phyloP scores from a whole-genome alignment of 441 rosid genomes.

The Biscutella laevigata region DNA sequence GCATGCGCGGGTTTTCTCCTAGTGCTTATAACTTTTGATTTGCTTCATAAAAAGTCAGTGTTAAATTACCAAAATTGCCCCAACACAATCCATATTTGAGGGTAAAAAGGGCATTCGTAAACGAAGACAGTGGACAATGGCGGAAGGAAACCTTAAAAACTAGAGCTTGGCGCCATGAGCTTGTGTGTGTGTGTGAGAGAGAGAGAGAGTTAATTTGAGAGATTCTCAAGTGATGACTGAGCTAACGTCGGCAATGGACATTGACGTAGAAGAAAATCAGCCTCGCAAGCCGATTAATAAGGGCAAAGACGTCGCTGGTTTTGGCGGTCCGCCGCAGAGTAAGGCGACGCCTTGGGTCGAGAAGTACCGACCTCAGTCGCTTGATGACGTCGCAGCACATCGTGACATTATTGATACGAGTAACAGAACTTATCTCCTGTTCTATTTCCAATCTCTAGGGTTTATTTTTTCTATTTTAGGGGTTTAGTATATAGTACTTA shows the following conservation, averaged over 20 bases:
- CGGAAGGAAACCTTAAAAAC: slow-evolving; percentile 6
- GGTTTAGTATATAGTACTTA: neutral
- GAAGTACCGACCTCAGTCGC: slow-evolving; percentile 93
- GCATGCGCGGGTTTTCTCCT: too few species aligned
- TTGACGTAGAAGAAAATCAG: slow-evolving; percentile 43
- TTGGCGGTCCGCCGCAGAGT: slow-evolving; percentile 28
- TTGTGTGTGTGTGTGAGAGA: too few species aligned
- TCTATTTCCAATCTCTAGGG: slow-evolving; percentile 1
- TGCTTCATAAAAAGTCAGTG: neutral
- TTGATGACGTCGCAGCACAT: slow-evolving; percentile 94
- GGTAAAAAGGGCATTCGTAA: neutral
- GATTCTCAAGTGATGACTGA: too few species aligned
- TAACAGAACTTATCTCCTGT: slow-evolving; percentile 20
- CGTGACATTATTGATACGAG: slow-evolving; percentile 95
- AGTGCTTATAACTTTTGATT: too few species aligned
- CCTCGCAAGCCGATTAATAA: slow-evolving; percentile 29
- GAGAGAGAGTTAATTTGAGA: too few species aligned
- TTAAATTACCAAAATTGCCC: slow-evolving; percentile 2
- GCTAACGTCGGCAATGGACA: slow-evolving; percentile 49
- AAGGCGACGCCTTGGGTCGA: slow-evolving; percentile 90
- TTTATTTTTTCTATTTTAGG: slow-evolving; percentile 1
- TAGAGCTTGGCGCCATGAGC: slow-evolving; percentile 27
- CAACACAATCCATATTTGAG: neutral
- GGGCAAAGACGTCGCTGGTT: slow-evolving; percentile 46
- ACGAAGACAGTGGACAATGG: neutral